Evolutionary conservation across 345 rosid species (phyloP), one percentile per base, ranked within the genome.

Genomic region (Boechera stricta): DNA sequence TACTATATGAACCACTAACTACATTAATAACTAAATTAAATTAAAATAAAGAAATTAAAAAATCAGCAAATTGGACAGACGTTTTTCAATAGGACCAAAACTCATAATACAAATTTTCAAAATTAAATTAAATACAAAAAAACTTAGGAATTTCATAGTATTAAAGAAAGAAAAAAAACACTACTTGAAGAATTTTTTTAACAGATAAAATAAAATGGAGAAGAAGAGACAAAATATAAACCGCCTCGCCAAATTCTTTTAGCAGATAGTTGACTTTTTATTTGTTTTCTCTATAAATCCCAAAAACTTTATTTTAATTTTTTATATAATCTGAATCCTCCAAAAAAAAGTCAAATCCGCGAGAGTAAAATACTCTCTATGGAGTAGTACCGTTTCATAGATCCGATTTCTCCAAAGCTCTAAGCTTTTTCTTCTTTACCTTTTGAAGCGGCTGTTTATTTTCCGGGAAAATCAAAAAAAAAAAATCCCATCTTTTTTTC

Each of bases 241-340:
- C 82, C 33, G 81, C 64, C 58, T 73, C 52, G 16, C 49, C 53
- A 79, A 73, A 58, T 67, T 47, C 45, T 53, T 67, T 71, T 73
- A 28, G 77, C 65, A 73, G 82, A 73, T 71, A 78, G 82, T 79
- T 79, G 82, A 79, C 82, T 79, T 78, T 78, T 8, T 32, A 45
- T 78, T 64, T 78, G 81, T 72, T 66, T 52, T 52, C 28, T 65
- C 51, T 67, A 56, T 32, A 72, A 52, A 21, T 3, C 56, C 59
- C 13, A 39, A 24, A 29, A 51, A 21, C 1, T 16, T 61, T 39
- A 38, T 38, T 8, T 36, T 41, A 10, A 39, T 21, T 52, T 32
- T 26, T 18, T 5, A 51, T 24, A 42, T 39, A 72, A 42, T 60
- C 74, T 35, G 74, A 73, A 67, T 57, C 73, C 2, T 4, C 10